These are phyloP conservation scores for Boeremia exigua DNA, from an alignment of 2,329 filamentous ascomycete genomes.

Conservation along the genomic window DNA sequence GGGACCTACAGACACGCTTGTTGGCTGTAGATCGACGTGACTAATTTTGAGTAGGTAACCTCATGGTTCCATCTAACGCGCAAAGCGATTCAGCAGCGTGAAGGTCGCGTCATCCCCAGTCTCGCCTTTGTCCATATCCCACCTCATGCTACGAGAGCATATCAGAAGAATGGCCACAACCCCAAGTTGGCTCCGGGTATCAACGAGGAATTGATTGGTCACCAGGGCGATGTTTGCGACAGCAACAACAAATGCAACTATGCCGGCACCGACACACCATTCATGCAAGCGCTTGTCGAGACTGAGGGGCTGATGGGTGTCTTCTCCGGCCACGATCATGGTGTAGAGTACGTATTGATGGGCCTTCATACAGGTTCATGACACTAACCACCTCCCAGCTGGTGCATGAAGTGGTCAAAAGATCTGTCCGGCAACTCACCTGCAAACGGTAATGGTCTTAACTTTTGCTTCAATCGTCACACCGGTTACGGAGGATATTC, in stretches of 20 bases:
- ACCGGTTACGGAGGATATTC: slow-evolving; percentile 75
- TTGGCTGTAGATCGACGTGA: too few relatives aligned
- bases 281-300: slow-evolving; percentile 66
- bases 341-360: slow-evolving; percentile 25
- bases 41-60: slow-evolving; percentile 24
- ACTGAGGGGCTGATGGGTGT: slow-evolving; percentile 55
- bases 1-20: neutral
- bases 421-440: slow-evolving; percentile 37
- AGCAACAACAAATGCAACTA: slow-evolving; percentile 39
- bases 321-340: slow-evolving; percentile 73
- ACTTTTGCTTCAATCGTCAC: slow-evolving; percentile 68
- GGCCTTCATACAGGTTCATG: neutral
- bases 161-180: slow-evolving; percentile 56
- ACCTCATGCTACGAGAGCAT: slow-evolving; percentile 30
- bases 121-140: slow-evolving; percentile 64
- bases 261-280: slow-evolving; percentile 60
- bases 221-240: slow-evolving; percentile 31
- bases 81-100: slow-evolving; percentile 25
- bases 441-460: slow-evolving; percentile 52
- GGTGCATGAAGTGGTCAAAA: slow-evolving; percentile 51
- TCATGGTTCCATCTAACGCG: slow-evolving; percentile 34
- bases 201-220: slow-evolving; percentile 31
- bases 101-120: slow-evolving; percentile 53
- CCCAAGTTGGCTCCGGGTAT: slow-evolving; percentile 51
- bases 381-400: slow-evolving; percentile 10